A percentile compares a stretch with the other conserved stretches of the same genome.
Conservation (phyloP, 345 rosid species). For the Gossypioides kirkii region DNA sequence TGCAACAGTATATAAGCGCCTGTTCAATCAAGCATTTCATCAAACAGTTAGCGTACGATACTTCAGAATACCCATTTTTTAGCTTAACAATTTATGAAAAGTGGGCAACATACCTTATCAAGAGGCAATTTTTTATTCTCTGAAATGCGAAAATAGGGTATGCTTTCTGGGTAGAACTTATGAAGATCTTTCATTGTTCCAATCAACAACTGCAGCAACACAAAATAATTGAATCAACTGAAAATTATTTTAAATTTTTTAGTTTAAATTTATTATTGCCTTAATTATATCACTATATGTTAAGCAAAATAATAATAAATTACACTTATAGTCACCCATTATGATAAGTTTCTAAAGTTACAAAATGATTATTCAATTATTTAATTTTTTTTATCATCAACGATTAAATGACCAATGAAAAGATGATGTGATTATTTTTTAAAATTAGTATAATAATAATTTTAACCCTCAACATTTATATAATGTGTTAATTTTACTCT, state of each 20-base stretch:
- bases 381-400: too few species aligned
- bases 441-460: fast-evolving
- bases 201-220: slow-evolving; percentile 37
- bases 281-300: too few species aligned
- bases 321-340: too few species aligned
- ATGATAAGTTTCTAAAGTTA: too few species aligned
- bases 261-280: too few species aligned
- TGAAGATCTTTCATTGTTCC: slow-evolving; percentile 51
- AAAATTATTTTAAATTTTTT: too few species aligned
- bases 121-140: slow-evolving; percentile 22
- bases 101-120: not conserved
- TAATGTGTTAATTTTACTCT: too few species aligned
- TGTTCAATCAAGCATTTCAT: slow-evolving; percentile 20
- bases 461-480: too few species aligned
- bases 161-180: slow-evolving; percentile 43
- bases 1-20: slow-evolving; percentile 40
- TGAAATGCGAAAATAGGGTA: slow-evolving; percentile 19
- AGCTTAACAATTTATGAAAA: not conserved
- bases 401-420: too few species aligned
- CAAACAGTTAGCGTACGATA: not conserved
- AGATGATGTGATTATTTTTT: too few species aligned
- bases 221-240: not conserved
- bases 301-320: too few species aligned
- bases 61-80: not conserved
- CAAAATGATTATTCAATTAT: too few species aligned